Conservation (phyloP, 192 early-diverging fungal species). For the Entomortierella chlamydospora region DNA sequence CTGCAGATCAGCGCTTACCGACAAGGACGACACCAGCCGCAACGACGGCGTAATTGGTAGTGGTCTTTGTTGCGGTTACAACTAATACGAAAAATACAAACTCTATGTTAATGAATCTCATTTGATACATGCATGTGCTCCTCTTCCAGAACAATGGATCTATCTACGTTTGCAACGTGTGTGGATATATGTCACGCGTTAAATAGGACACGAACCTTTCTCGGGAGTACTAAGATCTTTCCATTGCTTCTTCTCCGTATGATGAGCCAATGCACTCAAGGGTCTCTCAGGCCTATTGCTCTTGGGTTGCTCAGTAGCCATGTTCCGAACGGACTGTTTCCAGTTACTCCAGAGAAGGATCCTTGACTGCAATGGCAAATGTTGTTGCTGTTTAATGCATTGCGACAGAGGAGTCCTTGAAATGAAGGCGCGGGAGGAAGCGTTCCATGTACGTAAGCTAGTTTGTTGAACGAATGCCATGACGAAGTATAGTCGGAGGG, state of each 20-base stretch:
- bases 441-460: slow-evolving; percentile 17
- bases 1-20: slow-evolving; percentile 9
- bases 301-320: slow-evolving; percentile 36
- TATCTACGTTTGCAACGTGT: no score
- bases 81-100: slow-evolving; percentile 43
- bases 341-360: slow-evolving; percentile 1
- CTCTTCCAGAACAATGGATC: no score
- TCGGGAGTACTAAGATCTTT: slow-evolving; percentile 61
- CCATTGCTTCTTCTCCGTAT: slow-evolving; percentile 57
- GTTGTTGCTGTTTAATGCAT: slow-evolving; percentile 7
- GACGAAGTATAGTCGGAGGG: no score
- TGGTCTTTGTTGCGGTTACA: slow-evolving; percentile 62
- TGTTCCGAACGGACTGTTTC: slow-evolving; percentile 22
- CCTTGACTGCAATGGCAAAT: background rate
- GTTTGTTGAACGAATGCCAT: slow-evolving; percentile 30
- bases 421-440: slow-evolving; percentile 17
- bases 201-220: slow-evolving; percentile 47
- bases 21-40: slow-evolving; percentile 57
- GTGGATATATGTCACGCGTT: background rate
- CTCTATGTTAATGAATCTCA: background rate
- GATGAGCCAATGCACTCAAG: slow-evolving; percentile 34
- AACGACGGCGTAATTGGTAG: slow-evolving; percentile 62
- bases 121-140: background rate
- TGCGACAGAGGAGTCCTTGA: slow-evolving; percentile 7
- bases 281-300: slow-evolving; percentile 18